Conservation (phyloP, 805 yeast species). For the Alloascoidea africana region DNA sequence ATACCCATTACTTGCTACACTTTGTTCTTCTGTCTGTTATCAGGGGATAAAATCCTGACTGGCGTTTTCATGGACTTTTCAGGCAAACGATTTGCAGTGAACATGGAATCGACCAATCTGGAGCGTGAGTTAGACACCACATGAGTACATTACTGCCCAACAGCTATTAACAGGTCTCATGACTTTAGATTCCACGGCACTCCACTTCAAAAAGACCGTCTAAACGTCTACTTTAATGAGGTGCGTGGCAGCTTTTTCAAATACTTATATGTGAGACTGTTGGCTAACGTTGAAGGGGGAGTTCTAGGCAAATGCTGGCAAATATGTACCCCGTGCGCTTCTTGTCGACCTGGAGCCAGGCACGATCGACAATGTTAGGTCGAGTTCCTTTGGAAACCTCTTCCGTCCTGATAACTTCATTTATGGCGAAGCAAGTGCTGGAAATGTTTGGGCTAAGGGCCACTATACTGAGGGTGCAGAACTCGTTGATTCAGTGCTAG, state of each 20-base stretch:
- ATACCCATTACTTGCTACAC: neutral
- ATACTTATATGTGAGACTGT: no score
- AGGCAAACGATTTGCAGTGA: slow-evolving; percentile 25
- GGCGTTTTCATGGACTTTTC: slow-evolving; percentile 23
- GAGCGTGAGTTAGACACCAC: slow-evolving; percentile 1
- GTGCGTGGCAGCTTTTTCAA: neutral
- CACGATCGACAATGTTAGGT: slow-evolving; percentile 72
- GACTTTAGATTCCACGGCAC: slow-evolving; percentile 12
- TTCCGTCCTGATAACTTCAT: slow-evolving; percentile 89
- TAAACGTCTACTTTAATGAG: slow-evolving; percentile 79
- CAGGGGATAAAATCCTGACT: slow-evolving; percentile 13
- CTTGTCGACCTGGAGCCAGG: slow-evolving; percentile 91
- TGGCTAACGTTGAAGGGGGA: no score
- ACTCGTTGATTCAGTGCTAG: slow-evolving; percentile 78
- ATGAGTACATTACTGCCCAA: neutral
- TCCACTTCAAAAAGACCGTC: slow-evolving; percentile 25
- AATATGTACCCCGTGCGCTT: slow-evolving; percentile 89
- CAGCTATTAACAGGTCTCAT: no score
- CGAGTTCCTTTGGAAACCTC: slow-evolving; percentile 68
- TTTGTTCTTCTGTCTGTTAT: neutral
- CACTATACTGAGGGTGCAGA: slow-evolving; percentile 96
- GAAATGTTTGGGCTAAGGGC: slow-evolving; percentile 96
- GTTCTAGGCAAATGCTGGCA: slow-evolving; percentile 61
- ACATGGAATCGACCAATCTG: slow-evolving; percentile 21
- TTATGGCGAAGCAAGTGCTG: slow-evolving; percentile 85